These are phyloP conservation scores for Protomyces inundatus DNA, from an alignment of 1,139 yeast genomes.

Conservation along the genomic window DNA sequence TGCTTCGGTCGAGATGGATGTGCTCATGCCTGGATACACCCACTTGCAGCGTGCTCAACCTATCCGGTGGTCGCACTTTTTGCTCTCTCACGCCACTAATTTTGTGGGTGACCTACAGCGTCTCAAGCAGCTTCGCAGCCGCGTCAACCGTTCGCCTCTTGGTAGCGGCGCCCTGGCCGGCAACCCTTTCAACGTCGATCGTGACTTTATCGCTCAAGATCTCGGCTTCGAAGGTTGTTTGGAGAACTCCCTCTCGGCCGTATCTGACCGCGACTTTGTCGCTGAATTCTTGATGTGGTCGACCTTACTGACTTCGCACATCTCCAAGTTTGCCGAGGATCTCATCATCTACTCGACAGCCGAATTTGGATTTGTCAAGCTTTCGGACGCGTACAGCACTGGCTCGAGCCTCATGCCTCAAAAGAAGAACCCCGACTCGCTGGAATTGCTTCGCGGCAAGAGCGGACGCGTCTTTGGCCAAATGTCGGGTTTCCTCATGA, in stretches of 20 bases:
- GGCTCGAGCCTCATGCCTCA: conserved; percentile 99
- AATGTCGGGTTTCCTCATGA: conserved; percentile 91
- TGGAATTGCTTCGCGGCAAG: conserved; percentile 92
- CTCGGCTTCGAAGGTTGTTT: conserved; percentile 78
- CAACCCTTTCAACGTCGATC: conserved; percentile 95
- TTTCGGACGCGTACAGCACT: conserved; percentile 96
- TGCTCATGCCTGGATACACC: conserved; percentile 97
- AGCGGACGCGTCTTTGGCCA: conserved; percentile 96
- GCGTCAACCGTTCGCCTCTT: conserved; percentile 84
- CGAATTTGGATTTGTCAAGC: conserved; percentile 87
- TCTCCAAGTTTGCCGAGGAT: conserved; percentile 91
- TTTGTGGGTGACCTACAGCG: conserved; percentile 85
- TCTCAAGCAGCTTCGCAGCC: conserved; percentile 66
- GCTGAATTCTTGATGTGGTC: conserved; percentile 97
- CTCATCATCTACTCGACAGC: conserved; percentile 93
- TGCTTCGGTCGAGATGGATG: conserved; percentile 79
- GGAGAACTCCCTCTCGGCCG: conserved; percentile 93
- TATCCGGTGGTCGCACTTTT: conserved; percentile 98
- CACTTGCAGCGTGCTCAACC: conserved; percentile 99
- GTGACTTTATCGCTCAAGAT: conserved; percentile 75
- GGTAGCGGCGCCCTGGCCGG: conserved; percentile 99
- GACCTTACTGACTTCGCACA: conserved; percentile 89
- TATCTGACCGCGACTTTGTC: conserved; percentile 94
- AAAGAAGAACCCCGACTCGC: conserved; percentile 94
- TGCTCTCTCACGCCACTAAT: conserved; percentile 89